Base-by-base conservation (phyloP, 2,329 filamentous ascomycete species). In the Botrytis pseudocinerea region DNA sequence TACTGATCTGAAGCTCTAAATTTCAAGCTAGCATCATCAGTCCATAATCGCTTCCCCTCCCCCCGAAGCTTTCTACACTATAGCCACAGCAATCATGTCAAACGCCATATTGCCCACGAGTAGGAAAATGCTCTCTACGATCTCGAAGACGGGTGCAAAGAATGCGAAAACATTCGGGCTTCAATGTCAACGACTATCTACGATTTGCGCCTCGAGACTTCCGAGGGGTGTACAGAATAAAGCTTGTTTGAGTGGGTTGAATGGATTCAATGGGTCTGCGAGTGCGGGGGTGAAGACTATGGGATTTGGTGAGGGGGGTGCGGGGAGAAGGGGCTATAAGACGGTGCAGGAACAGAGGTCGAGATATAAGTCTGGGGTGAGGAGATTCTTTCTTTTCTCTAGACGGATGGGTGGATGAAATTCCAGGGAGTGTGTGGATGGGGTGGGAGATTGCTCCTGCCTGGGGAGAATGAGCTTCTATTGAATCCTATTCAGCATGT, bases 311-410 rank as follows among this genome's bases (percentile, higher is more conserved):
- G 70, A 59, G 70, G 63, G 22, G 1, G 12, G 4, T 14, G 22
- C 7, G 8, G 42, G 62, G 10, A 35, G 32, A n/a, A 38, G 40
- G n/a, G 51, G 51, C 16, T 80, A 80, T 62, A 81, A 80, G 59
- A 80, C 80, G 0, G 79, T 81, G 2, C 74, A 81, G 73, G 80
- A 82, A 69, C 77, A 78, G 62, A 74, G 75, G 40, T 79, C 77
- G 22, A 73, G 78, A 60, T 80, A 81, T 72, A 74, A 74, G 46
- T 80, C 78, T 48, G 79, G 79, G 22, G 79, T 80, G 78, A 5
- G 65, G 38, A 28, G 40, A 77, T 76, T 25, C n/a, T 25, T 44
- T 28, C 16, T 4, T 51, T 57, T 57, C 16, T 32, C 2, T 14
- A 2, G 48, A 5, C 8, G 44, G 44, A 22, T 54, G 48, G 48